These are phyloP conservation scores for Myrica gale DNA, from an alignment of 306 rosid genomes.

Conservation along the genomic window DNA sequence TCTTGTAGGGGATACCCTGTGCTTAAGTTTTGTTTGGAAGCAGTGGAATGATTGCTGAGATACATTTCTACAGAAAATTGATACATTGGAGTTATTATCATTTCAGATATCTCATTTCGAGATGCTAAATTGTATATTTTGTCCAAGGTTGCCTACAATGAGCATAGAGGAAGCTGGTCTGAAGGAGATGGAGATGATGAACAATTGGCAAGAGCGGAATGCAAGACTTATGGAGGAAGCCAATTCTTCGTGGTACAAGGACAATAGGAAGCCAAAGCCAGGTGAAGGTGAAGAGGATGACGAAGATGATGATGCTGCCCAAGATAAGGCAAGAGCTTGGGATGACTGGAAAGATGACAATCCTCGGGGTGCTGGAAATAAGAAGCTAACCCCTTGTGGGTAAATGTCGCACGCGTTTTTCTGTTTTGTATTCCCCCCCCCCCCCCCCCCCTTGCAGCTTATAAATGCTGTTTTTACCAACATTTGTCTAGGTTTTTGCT, in stretches of 20 bases:
- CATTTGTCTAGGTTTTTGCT: not conserved
- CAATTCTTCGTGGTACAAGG: slow-evolving; percentile 83
- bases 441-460: not conserved
- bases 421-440: not conserved
- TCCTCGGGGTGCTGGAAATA: slow-evolving; percentile 93
- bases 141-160: slow-evolving; percentile 89
- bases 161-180: slow-evolving; percentile 99
- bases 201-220: slow-evolving; percentile 88
- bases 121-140: slow-evolving; percentile 34
- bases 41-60: not conserved
- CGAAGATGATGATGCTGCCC: slow-evolving; percentile 83
- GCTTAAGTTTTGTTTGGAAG: not conserved
- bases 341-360: slow-evolving; percentile 99
- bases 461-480: not conserved
- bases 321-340: slow-evolving; percentile 85
- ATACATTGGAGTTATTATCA: not conserved
- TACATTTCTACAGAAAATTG: not conserved
- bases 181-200: slow-evolving; percentile 94
- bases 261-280: slow-evolving; percentile 46
- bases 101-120: slow-evolving; percentile 8
- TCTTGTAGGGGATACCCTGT: not conserved
- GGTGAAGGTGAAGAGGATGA: slow-evolving; percentile 59
- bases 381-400: slow-evolving; percentile 93
- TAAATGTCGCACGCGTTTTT: slow-evolving; percentile 23
- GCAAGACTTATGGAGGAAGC: slow-evolving; percentile 78